Conservation (phyloP, 345 rosid species). For the Leavenworthia alabamica region DNA sequence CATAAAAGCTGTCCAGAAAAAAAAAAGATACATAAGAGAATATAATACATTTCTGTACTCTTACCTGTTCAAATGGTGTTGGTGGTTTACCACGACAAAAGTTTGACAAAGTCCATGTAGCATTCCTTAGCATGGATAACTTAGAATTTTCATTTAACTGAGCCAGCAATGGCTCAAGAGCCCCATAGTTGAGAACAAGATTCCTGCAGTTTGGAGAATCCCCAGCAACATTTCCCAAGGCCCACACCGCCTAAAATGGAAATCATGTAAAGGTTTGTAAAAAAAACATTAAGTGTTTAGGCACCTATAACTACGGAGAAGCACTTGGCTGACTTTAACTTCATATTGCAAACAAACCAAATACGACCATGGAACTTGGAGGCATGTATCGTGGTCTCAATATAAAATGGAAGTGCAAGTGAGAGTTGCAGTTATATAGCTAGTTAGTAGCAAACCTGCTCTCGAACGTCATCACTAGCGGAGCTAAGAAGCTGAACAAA, state of each 20-base stretch:
- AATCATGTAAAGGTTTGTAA: neutral
- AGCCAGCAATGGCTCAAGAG: slow-evolving; percentile 55
- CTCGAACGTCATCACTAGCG: slow-evolving; percentile 79
- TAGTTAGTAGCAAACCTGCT: slow-evolving; percentile 50
- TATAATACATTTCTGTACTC: slow-evolving; percentile 2
- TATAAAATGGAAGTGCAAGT: slow-evolving; percentile 1
- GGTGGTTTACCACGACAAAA: slow-evolving; percentile 78
- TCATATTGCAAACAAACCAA: neutral
- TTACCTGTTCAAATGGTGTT: slow-evolving; percentile 64
- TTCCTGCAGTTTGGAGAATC: slow-evolving; percentile 69
- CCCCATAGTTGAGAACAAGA: slow-evolving; percentile 61
- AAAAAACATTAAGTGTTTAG: neutral
- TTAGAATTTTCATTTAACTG: slow-evolving; percentile 62
- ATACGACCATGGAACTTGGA: neutral
- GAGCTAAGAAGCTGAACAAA: slow-evolving; percentile 77
- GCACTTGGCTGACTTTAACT: neutral
- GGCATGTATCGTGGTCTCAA: neutral
- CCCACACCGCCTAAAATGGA: slow-evolving; percentile 59
- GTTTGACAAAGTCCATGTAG: slow-evolving; percentile 72
- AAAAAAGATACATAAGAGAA: slow-evolving; percentile 10
- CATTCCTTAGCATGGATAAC: slow-evolving; percentile 70
- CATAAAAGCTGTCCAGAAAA: slow-evolving; percentile 5
- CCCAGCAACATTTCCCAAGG: slow-evolving; percentile 77
- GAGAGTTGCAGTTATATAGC: neutral
- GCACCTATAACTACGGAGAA: slow-evolving; percentile 3